These are phyloP conservation scores for Diaporthe citrichinensis DNA, from an alignment of 2,329 filamentous ascomycete species.

Conservation along the genomic window DNA sequence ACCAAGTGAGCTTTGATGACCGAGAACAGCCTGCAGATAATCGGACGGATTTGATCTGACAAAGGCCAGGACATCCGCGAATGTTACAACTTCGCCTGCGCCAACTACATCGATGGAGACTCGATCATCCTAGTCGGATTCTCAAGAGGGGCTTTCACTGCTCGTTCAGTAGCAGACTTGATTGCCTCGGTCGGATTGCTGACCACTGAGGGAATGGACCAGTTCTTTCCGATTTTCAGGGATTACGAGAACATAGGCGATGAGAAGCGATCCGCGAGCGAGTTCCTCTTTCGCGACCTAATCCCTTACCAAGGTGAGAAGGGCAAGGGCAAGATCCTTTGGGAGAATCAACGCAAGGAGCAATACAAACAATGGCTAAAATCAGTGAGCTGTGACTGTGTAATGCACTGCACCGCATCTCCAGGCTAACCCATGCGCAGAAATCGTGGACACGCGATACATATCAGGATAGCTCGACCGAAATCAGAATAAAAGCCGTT, in stretches of 20 bases:
- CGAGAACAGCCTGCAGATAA: background rate
- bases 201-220: constrained; percentile 57
- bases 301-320: constrained; percentile 45
- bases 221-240: constrained; percentile 58
- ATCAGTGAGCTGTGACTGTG: constrained; percentile 44
- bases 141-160: constrained; percentile 57
- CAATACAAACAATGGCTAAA: constrained; percentile 56
- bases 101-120: constrained; percentile 55
- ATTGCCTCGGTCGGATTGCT: constrained; percentile 57
- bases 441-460: constrained; percentile 53
- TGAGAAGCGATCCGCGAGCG: constrained; percentile 39
- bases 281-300: constrained; percentile 47
- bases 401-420: background rate
- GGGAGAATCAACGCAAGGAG: constrained; percentile 52
- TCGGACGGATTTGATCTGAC: background rate
- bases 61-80: constrained; percentile 50
- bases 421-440: constrained; percentile 40
- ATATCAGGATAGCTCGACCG: constrained; percentile 49
- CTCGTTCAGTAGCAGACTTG: constrained; percentile 56
- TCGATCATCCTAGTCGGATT: constrained; percentile 56
- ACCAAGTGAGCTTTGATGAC: constrained; percentile 39
- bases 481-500: constrained; percentile 60
- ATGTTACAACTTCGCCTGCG: constrained; percentile 55
- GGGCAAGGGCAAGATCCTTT: constrained; percentile 50
- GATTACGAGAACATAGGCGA: constrained; percentile 54